Percentiles rank a stretch among this genome's conserved stretches.
Conservation (phyloP, 176 grass and related monocot genomes). For the Stipa capillata region DNA sequence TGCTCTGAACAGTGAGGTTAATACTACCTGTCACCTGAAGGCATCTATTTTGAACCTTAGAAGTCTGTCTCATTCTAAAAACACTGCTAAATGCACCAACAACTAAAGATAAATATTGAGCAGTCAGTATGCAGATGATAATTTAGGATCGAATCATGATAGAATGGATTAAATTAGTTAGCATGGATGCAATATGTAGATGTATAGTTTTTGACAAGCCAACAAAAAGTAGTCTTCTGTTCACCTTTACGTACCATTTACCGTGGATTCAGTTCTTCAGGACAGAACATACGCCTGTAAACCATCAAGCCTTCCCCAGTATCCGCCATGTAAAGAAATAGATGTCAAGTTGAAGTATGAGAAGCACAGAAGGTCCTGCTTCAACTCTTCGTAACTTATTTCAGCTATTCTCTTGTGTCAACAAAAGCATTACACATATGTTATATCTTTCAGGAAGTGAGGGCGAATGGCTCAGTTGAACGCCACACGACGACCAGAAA, state of each 20-base stretch:
- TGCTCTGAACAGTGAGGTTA: slow-evolving; percentile 92
- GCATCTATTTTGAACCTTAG: neutral
- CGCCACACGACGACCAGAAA: slow-evolving; percentile 34
- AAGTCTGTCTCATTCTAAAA: neutral
- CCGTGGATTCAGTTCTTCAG: slow-evolving; percentile 77
- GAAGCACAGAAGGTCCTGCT: slow-evolving; percentile 69
- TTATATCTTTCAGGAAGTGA: slow-evolving; percentile 55
- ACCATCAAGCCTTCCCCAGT: slow-evolving; percentile 71
- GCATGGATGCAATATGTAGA: neutral
- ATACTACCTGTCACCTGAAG: neutral
- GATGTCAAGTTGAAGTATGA: slow-evolving; percentile 61
- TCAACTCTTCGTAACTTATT: neutral
- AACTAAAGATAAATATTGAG: neutral
- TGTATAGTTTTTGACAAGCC: neutral
- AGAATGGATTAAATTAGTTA: neutral
- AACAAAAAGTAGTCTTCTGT: neutral
- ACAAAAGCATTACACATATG: neutral
- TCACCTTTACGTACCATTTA: slow-evolving; percentile 16
- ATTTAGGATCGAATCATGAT: neutral
- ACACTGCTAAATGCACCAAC: neutral
- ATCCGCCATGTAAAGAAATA: slow-evolving; percentile 93
- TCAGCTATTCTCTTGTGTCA: neutral
- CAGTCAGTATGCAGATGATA: neutral
- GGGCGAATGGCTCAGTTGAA: slow-evolving; percentile 43
- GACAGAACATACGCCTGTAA: slow-evolving; percentile 82